Percentiles rank a stretch among this genome's conserved stretches.
Conservation (phyloP, 2,329 filamentous ascomycete species). For the Dothiorella sarmentorum region DNA sequence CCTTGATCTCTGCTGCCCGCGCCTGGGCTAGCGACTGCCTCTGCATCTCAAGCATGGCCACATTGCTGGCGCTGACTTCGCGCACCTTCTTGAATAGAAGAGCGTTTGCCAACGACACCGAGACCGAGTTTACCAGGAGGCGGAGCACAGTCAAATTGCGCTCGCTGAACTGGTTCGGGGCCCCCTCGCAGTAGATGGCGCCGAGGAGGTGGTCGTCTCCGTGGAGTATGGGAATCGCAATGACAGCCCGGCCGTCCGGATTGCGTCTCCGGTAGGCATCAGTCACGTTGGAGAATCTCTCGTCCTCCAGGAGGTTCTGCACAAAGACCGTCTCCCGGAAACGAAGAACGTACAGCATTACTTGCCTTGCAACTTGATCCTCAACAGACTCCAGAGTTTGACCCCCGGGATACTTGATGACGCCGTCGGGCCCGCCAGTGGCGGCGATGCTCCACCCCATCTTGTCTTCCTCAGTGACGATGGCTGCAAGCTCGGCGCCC, state of each 20-base stretch:
- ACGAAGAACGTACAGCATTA: constrained; percentile 72
- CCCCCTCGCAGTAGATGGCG: constrained; percentile 71
- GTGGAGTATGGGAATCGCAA: constrained; percentile 75
- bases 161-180: constrained; percentile 73
- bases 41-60: constrained; percentile 73
- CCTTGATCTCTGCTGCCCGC: constrained; percentile 69
- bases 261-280: constrained; percentile 66
- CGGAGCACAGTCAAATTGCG: constrained; percentile 55
- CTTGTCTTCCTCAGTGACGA: constrained; percentile 68
- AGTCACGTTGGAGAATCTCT: constrained; percentile 72
- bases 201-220: constrained; percentile 68
- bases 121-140: constrained; percentile 73
- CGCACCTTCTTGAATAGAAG: constrained; percentile 66
- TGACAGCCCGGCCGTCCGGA: constrained; percentile 68
- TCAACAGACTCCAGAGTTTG: constrained; percentile 61
- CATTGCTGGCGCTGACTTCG: constrained; percentile 73
- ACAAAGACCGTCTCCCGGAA: constrained; percentile 74
- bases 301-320: constrained; percentile 69
- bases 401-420: constrained; percentile 63
- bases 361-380: constrained; percentile 69
- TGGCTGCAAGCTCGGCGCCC: constrained; percentile 69
- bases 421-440: constrained; percentile 69
- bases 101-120: constrained; percentile 62
- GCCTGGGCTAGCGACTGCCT: constrained; percentile 71
- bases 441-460: constrained; percentile 69